A percentile compares a stretch with the other conserved stretches of the same genome.
Evolutionary conservation across 2,329 filamentous ascomycete genomes (phyloP).

Genomic region (Dothistroma pini): DNA sequence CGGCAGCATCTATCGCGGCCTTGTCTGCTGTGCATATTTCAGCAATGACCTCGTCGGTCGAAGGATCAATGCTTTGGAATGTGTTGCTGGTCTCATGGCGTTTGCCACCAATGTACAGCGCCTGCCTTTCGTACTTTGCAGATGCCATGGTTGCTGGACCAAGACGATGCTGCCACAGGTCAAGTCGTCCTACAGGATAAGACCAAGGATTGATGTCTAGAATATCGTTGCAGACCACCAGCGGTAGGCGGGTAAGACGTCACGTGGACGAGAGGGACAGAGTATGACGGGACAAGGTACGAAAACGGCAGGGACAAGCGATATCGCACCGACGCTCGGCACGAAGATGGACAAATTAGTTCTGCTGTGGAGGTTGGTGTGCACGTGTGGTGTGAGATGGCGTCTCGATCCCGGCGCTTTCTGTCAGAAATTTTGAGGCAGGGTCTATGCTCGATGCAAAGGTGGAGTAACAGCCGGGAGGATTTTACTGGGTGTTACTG

Average conservation of each 20-base stretch:
- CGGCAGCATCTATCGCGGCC: conserved; percentile 66
- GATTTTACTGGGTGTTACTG: neutral
- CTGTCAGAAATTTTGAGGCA: conserved; percentile 9
- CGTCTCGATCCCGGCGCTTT: conserved; percentile 7
- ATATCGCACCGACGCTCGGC: conserved; percentile 7
- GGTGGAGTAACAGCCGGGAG: neutral
- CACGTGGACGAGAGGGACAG: conserved; percentile 6
- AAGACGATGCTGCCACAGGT: neutral
- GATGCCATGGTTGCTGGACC: conserved; percentile 5
- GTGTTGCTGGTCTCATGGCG: conserved; percentile 57
- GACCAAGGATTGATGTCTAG: neutral
- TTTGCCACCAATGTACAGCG: conserved; percentile 71
- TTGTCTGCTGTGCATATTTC: conserved; percentile 56
- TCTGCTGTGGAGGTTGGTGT: conserved; percentile 7
- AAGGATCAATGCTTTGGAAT: conserved; percentile 71
- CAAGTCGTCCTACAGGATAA: neutral
- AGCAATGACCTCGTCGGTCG: conserved; percentile 64
- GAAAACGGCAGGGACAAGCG: conserved; percentile 13
- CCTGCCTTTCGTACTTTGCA: conserved; percentile 28
- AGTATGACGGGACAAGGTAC: neutral
- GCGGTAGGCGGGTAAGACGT: neutral
- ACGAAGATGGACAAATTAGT: neutral
- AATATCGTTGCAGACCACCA: neutral
- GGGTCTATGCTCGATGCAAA: conserved; percentile 10
- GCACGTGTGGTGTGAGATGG: conserved; percentile 12